Evolutionary conservation across 2,329 filamentous ascomycete species (phyloP).

Genomic region (Alternaria atra): DNA sequence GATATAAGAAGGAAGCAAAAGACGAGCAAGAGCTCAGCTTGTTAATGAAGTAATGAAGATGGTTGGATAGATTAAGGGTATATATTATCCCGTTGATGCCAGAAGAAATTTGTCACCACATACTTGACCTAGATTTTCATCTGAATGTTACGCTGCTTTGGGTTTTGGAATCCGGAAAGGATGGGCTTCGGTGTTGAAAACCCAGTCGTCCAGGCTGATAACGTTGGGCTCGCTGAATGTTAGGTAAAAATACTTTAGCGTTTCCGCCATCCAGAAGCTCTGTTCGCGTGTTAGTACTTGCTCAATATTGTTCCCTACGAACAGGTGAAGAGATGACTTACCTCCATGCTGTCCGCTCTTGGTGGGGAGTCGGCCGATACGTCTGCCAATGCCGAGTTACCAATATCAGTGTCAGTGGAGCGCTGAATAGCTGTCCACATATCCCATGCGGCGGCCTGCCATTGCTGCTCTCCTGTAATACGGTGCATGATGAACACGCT

Average conservation of each 20-base stretch:
- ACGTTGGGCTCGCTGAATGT: conserved; percentile 55
- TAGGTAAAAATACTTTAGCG: conserved; percentile 61
- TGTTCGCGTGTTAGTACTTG: conserved; percentile 25
- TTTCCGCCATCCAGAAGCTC: conserved; percentile 61
- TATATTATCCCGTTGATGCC: not conserved
- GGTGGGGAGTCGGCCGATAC: conserved; percentile 51
- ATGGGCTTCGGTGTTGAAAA: conserved; percentile 61
- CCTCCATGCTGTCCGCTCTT: conserved; percentile 57
- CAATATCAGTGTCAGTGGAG: conserved; percentile 55
- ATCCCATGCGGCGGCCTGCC: conserved; percentile 58
- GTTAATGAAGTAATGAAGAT: not conserved
- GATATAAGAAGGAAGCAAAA: not conserved
- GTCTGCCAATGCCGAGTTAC: conserved; percentile 57
- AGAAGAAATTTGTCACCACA: not conserved
- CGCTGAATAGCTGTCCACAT: conserved; percentile 60
- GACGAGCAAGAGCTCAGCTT: not conserved
- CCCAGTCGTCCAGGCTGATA: conserved; percentile 57
- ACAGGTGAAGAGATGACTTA: conserved; percentile 19
- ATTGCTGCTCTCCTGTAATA: conserved; percentile 63
- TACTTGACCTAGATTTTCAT: not conserved
- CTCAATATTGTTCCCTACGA: not conserved
- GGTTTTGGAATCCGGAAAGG: conserved; percentile 50
- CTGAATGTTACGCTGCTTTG: not conserved
- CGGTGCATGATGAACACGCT: conserved; percentile 69
- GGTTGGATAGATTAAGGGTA: not conserved